Evolutionary conservation across 2,329 filamentous ascomycete genomes (phyloP).

Genomic region (Hymenoscyphus scutula): DNA sequence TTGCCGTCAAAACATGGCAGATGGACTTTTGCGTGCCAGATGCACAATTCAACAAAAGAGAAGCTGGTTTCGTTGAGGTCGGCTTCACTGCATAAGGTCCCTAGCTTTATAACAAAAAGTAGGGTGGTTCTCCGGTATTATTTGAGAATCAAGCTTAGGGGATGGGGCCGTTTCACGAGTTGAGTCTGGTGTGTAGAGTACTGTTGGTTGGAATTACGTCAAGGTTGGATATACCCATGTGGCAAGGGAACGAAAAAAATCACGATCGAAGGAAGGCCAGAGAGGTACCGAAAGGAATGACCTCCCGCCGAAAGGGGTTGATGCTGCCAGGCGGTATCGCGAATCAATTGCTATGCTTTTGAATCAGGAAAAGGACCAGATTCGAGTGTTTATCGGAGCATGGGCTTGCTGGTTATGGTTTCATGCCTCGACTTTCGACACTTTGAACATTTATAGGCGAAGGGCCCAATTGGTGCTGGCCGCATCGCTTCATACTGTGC

Average conservation of each 20-base stretch:
- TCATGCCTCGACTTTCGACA: conserved; percentile 1
- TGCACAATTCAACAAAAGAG: neutral
- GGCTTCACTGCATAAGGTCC: neutral
- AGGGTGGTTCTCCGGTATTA: neutral
- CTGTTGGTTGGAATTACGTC: neutral
- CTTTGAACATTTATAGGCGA: neutral
- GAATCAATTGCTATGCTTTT: neutral
- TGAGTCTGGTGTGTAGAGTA: neutral
- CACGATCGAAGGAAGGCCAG: neutral
- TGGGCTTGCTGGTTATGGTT: neutral
- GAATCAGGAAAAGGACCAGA: neutral
- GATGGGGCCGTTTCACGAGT: neutral
- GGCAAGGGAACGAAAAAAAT: neutral
- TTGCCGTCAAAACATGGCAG: neutral
- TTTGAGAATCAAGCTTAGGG: neutral
- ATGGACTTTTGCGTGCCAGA: conserved; percentile 8
- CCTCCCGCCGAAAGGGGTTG: conserved; percentile 3
- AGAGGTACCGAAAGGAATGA: neutral
- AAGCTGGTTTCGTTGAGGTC: neutral
- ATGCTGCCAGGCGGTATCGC: neutral
- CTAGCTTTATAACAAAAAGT: neutral
- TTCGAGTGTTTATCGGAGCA: neutral
- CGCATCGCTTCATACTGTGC: neutral
- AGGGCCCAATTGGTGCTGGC: neutral
- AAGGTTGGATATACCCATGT: neutral